Percentiles rank a stretch among this genome's conserved stretches.
Evolutionary conservation across 1,139 yeast species (phyloP).

Genomic region (Sugiyamaella neomexicana): DNA sequence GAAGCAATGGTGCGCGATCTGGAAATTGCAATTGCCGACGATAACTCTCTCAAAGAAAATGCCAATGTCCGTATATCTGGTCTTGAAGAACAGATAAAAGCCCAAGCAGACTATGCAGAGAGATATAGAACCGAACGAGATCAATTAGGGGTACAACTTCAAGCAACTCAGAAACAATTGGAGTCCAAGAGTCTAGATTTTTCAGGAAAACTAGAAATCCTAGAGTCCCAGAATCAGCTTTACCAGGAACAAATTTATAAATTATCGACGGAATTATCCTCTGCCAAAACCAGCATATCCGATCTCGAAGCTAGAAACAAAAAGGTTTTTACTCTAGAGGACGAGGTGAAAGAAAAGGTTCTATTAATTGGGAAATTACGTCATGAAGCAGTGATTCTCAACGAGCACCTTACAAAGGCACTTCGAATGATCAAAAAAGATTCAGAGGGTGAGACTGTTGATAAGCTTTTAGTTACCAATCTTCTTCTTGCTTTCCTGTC

Average conservation of each 20-base stretch:
- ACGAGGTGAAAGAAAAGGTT: conserved; percentile 68
- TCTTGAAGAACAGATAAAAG: conserved; percentile 43
- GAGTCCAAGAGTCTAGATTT: conserved; percentile 26
- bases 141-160: conserved; percentile 22
- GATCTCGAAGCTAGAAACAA: conserved; percentile 35
- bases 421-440: conserved; percentile 75
- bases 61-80: conserved; percentile 47
- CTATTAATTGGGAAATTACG: conserved; percentile 83
- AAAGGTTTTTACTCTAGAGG: conserved; percentile 44
- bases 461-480: conserved; percentile 84
- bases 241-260: conserved; percentile 31
- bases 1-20: conserved; percentile 46
- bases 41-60: conserved; percentile 36
- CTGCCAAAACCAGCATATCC: conserved; percentile 20
- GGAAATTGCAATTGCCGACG: conserved; percentile 40
- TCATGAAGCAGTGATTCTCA: conserved; percentile 92
- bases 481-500: conserved; percentile 80
- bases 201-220: conserved; percentile 28
- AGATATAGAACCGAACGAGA: conserved; percentile 32
- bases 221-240: conserved; percentile 35
- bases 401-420: conserved; percentile 92
- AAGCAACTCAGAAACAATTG: conserved; percentile 27
- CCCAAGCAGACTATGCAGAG: conserved; percentile 34
- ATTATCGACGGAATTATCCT: conserved; percentile 28
- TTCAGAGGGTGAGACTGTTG: conserved; percentile 73